Evolutionary conservation across 2,329 filamentous ascomycete species (phyloP), one percentile per base, ranked within the genome.

Genomic region (Pseudogymnoascus sp.): DNA sequence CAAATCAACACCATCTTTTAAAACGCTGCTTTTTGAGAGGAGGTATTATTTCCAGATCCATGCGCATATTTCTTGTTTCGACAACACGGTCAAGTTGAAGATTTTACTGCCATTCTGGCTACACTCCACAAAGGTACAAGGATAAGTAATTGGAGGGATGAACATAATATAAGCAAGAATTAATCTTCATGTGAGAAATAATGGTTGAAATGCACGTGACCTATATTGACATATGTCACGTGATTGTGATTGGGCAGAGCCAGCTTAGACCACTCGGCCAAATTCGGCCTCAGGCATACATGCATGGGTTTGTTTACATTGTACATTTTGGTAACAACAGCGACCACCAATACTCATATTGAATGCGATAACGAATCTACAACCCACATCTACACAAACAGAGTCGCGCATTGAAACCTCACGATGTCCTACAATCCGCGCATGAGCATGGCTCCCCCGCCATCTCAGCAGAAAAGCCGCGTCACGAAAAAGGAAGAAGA

Each of bases 401-500:
- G 47, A 31, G 14, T 53, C 24, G 24, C 47, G 14, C 24, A 16
- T 31, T 53, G 4, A 40, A 61, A 35, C 16, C 13, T 62, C 61
- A 67, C 26, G 10, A 82, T 82, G 79, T 76, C 80, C 33, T 82
- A 81, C 70, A 80, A 79, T 70, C 72, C 76, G 62, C 76, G 80
- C 65, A 81, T 81, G 77, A 82, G 79, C 69, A 78, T 81, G 69
- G 79, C 79, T 66, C 74, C 77, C 67, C 77, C 80, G 64, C 74
- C 69, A 56, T 69, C 76, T 66, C 77, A 79, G 68, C 79, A 81
- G 66, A 75, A 79, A 62, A 75, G 73, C 65, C 75, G 78, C 38
- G 74, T 73, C 24, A 81, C 79, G 70, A 82, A 82, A 72, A 83
- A 82, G 73, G 81, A 83, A 67, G 80, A 82, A 66, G 81, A 84